A percentile compares a stretch with the other conserved stretches of the same genome.
These are phyloP conservation scores for Tulasnella sp. DNA, from an alignment of 768 basidiomycete species.

Conservation along the genomic window DNA sequence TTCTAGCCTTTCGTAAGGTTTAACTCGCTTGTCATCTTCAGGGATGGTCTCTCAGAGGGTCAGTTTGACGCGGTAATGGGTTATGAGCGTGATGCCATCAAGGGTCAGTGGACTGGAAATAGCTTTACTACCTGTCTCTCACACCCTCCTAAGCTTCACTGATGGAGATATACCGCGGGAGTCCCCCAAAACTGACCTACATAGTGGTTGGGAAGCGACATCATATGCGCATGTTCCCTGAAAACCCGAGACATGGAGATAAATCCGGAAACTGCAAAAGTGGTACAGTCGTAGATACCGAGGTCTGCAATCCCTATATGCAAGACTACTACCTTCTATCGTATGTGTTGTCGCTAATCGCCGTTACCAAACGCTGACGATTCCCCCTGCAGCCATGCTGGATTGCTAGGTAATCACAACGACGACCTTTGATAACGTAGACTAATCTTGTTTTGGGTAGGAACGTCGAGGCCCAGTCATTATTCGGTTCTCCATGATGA, in stretches of 20 bases:
- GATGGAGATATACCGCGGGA: not conserved
- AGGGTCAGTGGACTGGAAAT: constrained; percentile 5
- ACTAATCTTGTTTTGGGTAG: not conserved
- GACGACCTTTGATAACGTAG: not conserved
- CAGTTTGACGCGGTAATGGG: constrained; percentile 14
- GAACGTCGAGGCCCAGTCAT: constrained; percentile 58
- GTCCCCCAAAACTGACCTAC: constrained; percentile 14
- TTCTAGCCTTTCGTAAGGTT: not conserved
- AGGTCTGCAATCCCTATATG: constrained; percentile 4
- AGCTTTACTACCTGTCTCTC: not conserved
- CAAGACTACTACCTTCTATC: constrained; percentile 5
- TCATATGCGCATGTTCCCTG: constrained; percentile 17
- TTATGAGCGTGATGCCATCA: constrained; percentile 1
- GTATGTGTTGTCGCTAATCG: not conserved
- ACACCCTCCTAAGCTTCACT: not conserved
- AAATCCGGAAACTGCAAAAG: constrained; percentile 12
- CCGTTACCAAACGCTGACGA: not conserved
- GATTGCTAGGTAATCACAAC: constrained; percentile 40
- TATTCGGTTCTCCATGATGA: constrained; percentile 32
- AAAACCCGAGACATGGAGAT: not conserved
- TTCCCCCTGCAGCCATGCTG: constrained; percentile 11
- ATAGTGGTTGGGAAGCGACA: constrained; percentile 16
- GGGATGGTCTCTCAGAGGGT: constrained; percentile 17
- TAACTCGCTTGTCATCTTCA: not conserved
- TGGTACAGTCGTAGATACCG: constrained; percentile 15